phyloP scores from a whole-genome alignment of 2,329 filamentous ascomycete species.

The Botryotinia narcissicola region DNA sequence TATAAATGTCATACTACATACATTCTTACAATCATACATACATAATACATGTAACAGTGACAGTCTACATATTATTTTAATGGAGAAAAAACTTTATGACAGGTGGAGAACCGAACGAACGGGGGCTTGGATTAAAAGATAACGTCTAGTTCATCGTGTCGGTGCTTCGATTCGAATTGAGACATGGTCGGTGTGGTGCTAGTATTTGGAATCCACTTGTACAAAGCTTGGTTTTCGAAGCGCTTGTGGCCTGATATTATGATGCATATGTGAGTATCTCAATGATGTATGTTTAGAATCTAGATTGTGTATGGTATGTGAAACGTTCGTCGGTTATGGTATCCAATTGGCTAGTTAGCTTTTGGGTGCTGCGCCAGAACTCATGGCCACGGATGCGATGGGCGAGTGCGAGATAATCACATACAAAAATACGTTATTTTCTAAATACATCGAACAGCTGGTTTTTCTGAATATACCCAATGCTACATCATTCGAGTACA shows the following conservation, averaged over 20 bases:
- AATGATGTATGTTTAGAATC: not conserved
- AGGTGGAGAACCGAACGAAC: not conserved
- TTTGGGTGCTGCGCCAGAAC: not conserved
- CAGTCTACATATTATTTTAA: not conserved
- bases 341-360: not conserved
- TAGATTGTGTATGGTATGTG: not conserved
- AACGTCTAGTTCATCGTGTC: not conserved
- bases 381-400: not conserved
- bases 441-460: not conserved
- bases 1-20: not conserved
- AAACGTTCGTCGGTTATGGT: no score
- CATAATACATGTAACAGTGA: not conserved
- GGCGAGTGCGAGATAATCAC: not conserved
- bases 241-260: not conserved
- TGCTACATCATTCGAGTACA: slow-evolving; percentile 30
- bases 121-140: not conserved
- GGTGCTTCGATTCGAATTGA: not conserved
- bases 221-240: not conserved
- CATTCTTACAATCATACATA: not conserved
- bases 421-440: not conserved
- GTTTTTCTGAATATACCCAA: not conserved
- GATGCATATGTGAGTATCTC: not conserved
- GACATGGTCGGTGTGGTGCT: not conserved
- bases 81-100: not conserved
- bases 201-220: not conserved